phyloP scores from a whole-genome alignment of 2,329 filamentous ascomycete genomes.

The Botryotinia globosa region DNA sequence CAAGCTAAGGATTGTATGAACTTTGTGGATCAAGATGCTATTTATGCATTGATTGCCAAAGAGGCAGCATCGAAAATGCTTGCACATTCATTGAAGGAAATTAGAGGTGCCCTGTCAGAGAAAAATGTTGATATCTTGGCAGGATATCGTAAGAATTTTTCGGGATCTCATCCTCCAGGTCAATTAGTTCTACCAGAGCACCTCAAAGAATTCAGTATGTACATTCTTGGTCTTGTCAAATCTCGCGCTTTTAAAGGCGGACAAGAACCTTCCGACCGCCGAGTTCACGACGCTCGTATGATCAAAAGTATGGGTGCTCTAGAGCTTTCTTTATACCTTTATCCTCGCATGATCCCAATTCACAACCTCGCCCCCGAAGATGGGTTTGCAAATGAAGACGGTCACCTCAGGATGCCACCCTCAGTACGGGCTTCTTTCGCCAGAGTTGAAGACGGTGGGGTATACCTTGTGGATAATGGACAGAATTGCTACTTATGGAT shows the following conservation, averaged over 20 bases:
- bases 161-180: slow-evolving; percentile 77
- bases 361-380: slow-evolving; percentile 86
- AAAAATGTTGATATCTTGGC: slow-evolving; percentile 91
- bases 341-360: slow-evolving; percentile 87
- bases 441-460: slow-evolving; percentile 86
- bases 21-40: slow-evolving; percentile 93
- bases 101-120: slow-evolving; percentile 78
- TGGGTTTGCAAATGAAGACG: slow-evolving; percentile 82
- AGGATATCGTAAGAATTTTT: slow-evolving; percentile 89
- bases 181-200: slow-evolving; percentile 95
- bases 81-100: slow-evolving; percentile 75
- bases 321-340: slow-evolving; percentile 88
- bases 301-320: slow-evolving; percentile 81
- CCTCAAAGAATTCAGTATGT: slow-evolving; percentile 96
- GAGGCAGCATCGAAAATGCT: slow-evolving; percentile 86
- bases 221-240: slow-evolving; percentile 85
- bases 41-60: slow-evolving; percentile 84
- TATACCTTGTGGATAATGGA: slow-evolving; percentile 92
- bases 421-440: slow-evolving; percentile 79
- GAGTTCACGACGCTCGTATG: slow-evolving; percentile 88
- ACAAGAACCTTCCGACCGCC: slow-evolving; percentile 83
- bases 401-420: slow-evolving; percentile 81
- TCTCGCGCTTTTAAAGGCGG: slow-evolving; percentile 91
- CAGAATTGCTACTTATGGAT: slow-evolving; percentile 91
- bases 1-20: slow-evolving; percentile 81